Evolutionary conservation across 2,329 filamentous ascomycete genomes (phyloP).

Genomic region (Stenocarpella maydis): DNA sequence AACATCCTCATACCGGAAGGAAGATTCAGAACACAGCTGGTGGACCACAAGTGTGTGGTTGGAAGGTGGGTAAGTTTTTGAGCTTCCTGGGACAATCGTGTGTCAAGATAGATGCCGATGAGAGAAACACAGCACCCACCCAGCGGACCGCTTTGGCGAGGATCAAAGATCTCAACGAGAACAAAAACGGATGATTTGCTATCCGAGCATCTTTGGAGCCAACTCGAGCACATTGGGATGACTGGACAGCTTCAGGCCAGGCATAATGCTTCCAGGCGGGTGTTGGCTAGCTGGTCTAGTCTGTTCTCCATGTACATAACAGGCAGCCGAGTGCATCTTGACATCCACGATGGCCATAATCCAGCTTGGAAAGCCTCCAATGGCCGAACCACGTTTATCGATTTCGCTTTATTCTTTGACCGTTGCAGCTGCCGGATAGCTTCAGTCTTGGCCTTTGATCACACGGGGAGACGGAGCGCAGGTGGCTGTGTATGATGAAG

Average conservation of each 20-base stretch:
- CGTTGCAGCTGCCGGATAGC: background rate
- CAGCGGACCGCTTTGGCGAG: background rate
- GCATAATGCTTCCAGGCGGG: background rate
- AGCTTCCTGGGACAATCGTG: background rate
- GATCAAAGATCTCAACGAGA: background rate
- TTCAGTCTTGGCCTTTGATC: constrained; percentile 20
- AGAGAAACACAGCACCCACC: background rate
- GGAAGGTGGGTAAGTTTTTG: background rate
- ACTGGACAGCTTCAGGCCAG: background rate
- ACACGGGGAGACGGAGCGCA: constrained; percentile 9
- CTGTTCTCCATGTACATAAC: background rate
- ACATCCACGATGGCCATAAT: background rate
- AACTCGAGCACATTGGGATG: background rate
- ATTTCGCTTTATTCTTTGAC: background rate
- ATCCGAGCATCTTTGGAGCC: background rate
- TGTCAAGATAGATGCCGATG: background rate
- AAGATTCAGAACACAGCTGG: too few species aligned
- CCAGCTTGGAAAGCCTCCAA: background rate
- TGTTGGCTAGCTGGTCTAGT: background rate
- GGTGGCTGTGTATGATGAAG: constrained; percentile 26
- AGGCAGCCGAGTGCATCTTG: background rate
- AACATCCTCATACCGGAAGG: too few species aligned
- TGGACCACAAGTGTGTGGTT: background rate
- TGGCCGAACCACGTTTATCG: background rate
- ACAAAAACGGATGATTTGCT: background rate